Percentiles rank a stretch among this genome's conserved stretches.
These are phyloP conservation scores for Plantago major DNA, from an alignment of 257 asterid species.

Conservation along the genomic window DNA sequence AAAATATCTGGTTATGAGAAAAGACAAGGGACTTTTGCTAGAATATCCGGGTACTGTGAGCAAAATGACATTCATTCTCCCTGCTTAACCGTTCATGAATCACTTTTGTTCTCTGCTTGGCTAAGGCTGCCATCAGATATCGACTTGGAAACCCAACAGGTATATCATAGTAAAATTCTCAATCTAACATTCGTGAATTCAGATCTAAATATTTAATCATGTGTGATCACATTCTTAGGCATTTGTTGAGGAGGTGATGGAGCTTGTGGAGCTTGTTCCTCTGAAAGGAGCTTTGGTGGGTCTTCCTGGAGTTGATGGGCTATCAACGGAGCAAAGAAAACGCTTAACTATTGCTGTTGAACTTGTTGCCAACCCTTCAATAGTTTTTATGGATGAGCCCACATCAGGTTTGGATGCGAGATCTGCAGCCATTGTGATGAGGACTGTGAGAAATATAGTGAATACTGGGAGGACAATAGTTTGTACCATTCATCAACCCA, in stretches of 20 bases:
- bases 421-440: slow-evolving; percentile 97
- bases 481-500: slow-evolving; percentile 96
- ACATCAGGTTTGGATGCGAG: slow-evolving; percentile 97
- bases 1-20: slow-evolving; percentile 83
- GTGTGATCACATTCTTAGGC: slow-evolving; percentile 47
- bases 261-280: slow-evolving; percentile 87
- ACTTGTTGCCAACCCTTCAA: slow-evolving; percentile 91
- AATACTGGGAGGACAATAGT: slow-evolving; percentile 95
- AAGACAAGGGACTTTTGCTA: slow-evolving; percentile 89
- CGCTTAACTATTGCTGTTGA: slow-evolving; percentile 95
- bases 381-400: slow-evolving; percentile 95
- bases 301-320: slow-evolving; percentile 88
- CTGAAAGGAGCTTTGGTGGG: slow-evolving; percentile 85
- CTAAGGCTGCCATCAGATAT: slow-evolving; percentile 73
- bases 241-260: slow-evolving; percentile 95
- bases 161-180: slow-evolving; percentile 22
- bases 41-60: slow-evolving; percentile 97
- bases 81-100: slow-evolving; percentile 81
- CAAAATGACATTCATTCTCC: slow-evolving; percentile 97
- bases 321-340: slow-evolving; percentile 92
- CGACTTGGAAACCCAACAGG: slow-evolving; percentile 82
- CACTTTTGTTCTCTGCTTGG: slow-evolving; percentile 91
- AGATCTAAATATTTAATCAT: slow-evolving; percentile 23
- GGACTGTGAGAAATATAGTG: slow-evolving; percentile 92
- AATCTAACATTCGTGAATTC: neutral